Evolutionary conservation across 768 basidiomycete species (phyloP), one percentile per base, ranked within the genome.

Genomic region (Leccinum pellstonianum): DNA sequence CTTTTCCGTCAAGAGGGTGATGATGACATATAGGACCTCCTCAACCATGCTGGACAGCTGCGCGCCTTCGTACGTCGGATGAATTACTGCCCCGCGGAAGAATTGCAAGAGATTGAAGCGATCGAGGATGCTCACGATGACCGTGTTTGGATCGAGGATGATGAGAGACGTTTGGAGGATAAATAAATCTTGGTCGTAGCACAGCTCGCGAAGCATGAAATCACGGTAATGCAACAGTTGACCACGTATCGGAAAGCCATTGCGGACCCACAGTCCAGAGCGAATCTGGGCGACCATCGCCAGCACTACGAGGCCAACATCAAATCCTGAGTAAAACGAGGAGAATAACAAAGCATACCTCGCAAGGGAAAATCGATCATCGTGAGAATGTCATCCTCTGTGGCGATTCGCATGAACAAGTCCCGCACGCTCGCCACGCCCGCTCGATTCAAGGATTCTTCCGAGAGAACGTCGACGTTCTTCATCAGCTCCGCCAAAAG

Each of bases 161-260:
- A 90, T 81, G 54, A 98, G 83, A 0, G 89, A 87, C 0, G 88
- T 86, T 75, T 98, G 95, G 3, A 98, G 81, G 60, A 96, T 84
- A 79, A 88, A 95, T 17, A 97, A 79, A 64, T 94, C 97, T 72
- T 98, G 95, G 72, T 99, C 97, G 70, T 96, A 95, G 68, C 96
- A 97, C 6, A 94, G 81, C 72, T 99, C 97, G 19, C 96, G 88
- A 25, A 98, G 85, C 83, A 91, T 90, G 73, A 93, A 94, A 71
- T 98, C 96, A 27, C 95, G 89, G 72, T 99, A 99, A 71, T 98
- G 96, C 55, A 95, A 82, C 4, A 95, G 80, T 72, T 98, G 97
- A 0, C 95, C 94, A 1, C 96, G 88, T 65, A 98, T 95, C 15
- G 90, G 90, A 68, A 95, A 92, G 4, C 97, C 97, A 66, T 99